Base-by-base conservation (phyloP, 495 filamentous ascomycete species). In the Lophium mytilinum region DNA sequence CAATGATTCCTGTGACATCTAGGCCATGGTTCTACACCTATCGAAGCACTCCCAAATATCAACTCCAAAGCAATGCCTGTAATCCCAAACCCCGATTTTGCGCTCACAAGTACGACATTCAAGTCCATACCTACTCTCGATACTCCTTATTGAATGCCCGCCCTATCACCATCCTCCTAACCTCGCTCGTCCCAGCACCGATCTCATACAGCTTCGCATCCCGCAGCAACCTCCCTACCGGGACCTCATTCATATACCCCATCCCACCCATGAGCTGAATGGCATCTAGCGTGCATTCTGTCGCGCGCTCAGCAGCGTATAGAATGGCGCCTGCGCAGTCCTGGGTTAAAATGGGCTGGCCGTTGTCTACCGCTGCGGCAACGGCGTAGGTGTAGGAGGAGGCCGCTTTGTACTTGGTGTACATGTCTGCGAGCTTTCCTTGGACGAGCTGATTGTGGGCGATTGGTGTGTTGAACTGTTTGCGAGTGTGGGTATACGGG, bases 161-260 rank as follows among this genome's bases (percentile, higher is more conserved):
- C 30, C 94, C 93, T 67, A 98, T 94, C 7, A 98, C 91, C 78
- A 97, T 92, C 58, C 91, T 80, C 60, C 93, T 74, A 24, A 98
- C 83, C 76, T 98, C 93, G 57, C 89, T 94, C 9, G 93, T 97
- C 11, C 93, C 93, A 12, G 93, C 93, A 1, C 93, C 93, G 72
- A 98, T 97, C 76, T 97, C 94, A 73, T 98, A 98, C 66, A 98
- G 68, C 65, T 89, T 89, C 12, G 86, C 85, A 75, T 98, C 93
- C 50, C 93, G 74, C 55, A 97, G 71, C 53, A 98, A 72, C 45
- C 93, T 75, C 18, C 90, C 91, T 8, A 88, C 92, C 0, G 90
- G 83, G 69, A 97, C 87, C 76, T 98, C 93, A 71, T 96, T 95
- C 61, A 93, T 79, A 70, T 97, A 98, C 4, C 93, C 93, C 79